Evolutionary conservation across 148 eudicot genomes (phyloP).

Genomic region (Camellia sinensis): DNA sequence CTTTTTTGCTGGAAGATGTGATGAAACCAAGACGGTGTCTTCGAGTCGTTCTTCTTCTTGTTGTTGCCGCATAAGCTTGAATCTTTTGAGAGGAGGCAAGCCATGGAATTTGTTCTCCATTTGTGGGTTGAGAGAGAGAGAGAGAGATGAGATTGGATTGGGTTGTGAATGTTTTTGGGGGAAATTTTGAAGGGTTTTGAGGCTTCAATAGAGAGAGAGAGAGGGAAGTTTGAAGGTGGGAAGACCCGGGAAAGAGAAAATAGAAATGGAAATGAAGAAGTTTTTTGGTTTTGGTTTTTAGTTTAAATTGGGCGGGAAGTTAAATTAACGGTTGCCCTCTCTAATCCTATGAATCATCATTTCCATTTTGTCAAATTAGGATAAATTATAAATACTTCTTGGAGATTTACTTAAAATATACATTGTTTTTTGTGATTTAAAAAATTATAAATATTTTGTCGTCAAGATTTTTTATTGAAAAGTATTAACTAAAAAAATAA

Average conservation of each 20-base stretch:
- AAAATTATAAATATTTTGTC: too few relatives aligned
- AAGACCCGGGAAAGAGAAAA: slow-evolving; percentile 25
- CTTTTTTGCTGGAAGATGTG: slow-evolving; percentile 68
- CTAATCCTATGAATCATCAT: too few relatives aligned
- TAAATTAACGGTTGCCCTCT: neutral
- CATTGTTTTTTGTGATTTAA: too few relatives aligned
- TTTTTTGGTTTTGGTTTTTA: too few relatives aligned
- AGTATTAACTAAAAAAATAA: too few relatives aligned
- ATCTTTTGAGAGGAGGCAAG: slow-evolving; percentile 72
- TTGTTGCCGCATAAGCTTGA: slow-evolving; percentile 53
- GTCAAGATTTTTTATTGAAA: too few relatives aligned
- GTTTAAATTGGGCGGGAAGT: slow-evolving; percentile 19
- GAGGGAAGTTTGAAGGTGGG: neutral
- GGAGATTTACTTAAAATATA: too few relatives aligned
- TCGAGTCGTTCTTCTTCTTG: neutral
- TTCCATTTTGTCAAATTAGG: too few relatives aligned
- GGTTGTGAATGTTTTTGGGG: neutral
- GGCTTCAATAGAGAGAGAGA: neutral
- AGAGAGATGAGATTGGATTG: slow-evolving; percentile 19
- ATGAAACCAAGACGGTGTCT: slow-evolving; percentile 9
- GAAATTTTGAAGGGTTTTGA: slow-evolving; percentile 8
- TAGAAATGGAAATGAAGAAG: neutral
- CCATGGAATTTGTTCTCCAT: slow-evolving; percentile 52
- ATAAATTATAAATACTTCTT: too few relatives aligned
- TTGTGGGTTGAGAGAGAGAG: slow-evolving; percentile 11